These are phyloP conservation scores for Striga hermonthica DNA, from an alignment of 305 asterid species.

Conservation along the genomic window DNA sequence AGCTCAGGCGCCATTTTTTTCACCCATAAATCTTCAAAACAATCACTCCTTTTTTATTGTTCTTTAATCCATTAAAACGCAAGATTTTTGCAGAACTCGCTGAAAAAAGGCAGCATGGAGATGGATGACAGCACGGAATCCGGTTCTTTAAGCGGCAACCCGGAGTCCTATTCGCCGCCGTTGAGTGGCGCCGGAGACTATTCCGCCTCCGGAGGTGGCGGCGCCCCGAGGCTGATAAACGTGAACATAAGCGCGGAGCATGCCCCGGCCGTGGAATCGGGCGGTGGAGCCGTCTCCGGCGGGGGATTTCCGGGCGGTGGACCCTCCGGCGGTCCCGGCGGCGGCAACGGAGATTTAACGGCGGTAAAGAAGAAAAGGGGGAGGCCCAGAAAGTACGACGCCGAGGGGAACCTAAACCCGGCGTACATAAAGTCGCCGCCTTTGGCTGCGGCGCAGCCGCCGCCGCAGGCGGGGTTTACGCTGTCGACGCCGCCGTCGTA, in stretches of 20 bases:
- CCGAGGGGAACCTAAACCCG: slow-evolving; percentile 64
- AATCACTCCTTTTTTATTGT: neutral
- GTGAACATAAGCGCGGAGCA: slow-evolving; percentile 31
- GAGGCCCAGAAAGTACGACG: slow-evolving; percentile 74
- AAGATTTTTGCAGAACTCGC: slow-evolving; percentile 1
- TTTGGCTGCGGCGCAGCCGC: slow-evolving; percentile 33
- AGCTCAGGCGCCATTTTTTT: slow-evolving; percentile 42
- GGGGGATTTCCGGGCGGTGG: slow-evolving; percentile 30
- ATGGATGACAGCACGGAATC: slow-evolving; percentile 52
- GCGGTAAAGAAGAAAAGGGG: slow-evolving; percentile 69
- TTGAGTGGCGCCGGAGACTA: slow-evolving; percentile 32
- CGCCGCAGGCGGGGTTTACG: slow-evolving; percentile 50
- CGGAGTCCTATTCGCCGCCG: slow-evolving; percentile 49
- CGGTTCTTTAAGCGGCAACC: slow-evolving; percentile 43
- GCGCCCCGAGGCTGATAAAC: slow-evolving; percentile 34
- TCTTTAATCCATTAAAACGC: no score
- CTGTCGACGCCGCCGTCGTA: slow-evolving; percentile 55
- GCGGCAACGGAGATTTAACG: slow-evolving; percentile 40
- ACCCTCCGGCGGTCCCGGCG: slow-evolving; percentile 24
- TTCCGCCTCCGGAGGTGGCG: slow-evolving; percentile 29
- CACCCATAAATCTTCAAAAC: slow-evolving; percentile 27
- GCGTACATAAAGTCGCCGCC: slow-evolving; percentile 42
- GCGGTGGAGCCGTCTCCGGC: slow-evolving; percentile 27
- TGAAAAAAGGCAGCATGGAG: slow-evolving; percentile 31
- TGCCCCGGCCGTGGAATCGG: slow-evolving; percentile 29